A percentile compares a stretch with the other conserved stretches of the same genome.
These are phyloP conservation scores for Marasmius sp. DNA, from an alignment of 1,284 basidiomycete species.

Conservation along the genomic window DNA sequence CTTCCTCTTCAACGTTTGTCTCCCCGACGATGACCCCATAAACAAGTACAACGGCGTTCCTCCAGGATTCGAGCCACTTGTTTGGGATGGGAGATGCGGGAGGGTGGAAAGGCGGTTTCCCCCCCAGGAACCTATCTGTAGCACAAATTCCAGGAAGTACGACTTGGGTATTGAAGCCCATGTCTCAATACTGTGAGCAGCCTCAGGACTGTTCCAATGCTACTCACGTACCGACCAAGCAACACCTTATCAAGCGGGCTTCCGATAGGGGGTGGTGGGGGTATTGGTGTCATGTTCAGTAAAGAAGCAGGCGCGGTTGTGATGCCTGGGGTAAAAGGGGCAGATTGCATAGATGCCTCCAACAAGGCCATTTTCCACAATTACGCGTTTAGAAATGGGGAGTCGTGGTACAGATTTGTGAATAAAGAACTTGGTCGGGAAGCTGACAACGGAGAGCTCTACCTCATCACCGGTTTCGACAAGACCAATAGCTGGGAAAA, in stretches of 20 bases:
- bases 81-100: background rate
- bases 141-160: background rate
- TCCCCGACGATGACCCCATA: constrained; percentile 18
- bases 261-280: background rate
- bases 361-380: background rate
- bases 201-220: background rate
- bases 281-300: background rate
- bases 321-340: constrained; percentile 7
- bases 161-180: background rate
- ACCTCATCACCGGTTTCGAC: constrained; percentile 11
- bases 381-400: constrained; percentile 2
- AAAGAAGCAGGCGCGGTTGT: constrained; percentile 2
- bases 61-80: constrained; percentile 19
- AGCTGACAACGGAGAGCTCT: constrained; percentile 9
- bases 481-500: constrained; percentile 5
- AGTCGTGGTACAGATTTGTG: constrained; percentile 6
- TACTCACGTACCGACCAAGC: background rate
- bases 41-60: constrained; percentile 24
- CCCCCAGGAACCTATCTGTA: background rate
- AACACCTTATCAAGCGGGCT: background rate
- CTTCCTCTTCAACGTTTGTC: constrained; percentile 14
- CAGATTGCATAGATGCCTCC: background rate
- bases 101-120: background rate
- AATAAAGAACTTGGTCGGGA: constrained; percentile 1
- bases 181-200: background rate